Conservation (phyloP, 2,329 filamentous ascomycete species). For the Meredithiella fracta region DNA sequence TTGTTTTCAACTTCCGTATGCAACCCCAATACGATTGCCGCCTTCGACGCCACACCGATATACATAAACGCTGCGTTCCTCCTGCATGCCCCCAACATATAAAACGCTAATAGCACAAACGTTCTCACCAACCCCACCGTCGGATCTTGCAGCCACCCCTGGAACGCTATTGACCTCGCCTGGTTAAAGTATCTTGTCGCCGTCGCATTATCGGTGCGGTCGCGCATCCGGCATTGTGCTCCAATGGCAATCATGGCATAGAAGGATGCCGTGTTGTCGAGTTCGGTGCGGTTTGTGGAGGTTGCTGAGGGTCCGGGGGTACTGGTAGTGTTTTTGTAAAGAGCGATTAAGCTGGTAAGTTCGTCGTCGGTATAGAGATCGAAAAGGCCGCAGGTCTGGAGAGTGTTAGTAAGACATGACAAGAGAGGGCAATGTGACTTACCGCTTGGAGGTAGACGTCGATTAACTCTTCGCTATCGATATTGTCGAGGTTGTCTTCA, state of each 20-base stretch:
- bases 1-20: conserved; percentile 22
- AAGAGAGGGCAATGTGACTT: not conserved
- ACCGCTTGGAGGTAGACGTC: conserved; percentile 15
- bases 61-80: conserved; percentile 43
- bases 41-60: conserved; percentile 35
- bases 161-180: conserved; percentile 31
- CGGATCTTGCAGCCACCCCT: conserved; percentile 33
- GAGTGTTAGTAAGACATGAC: not conserved
- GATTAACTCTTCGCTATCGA: conserved; percentile 9
- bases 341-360: conserved; percentile 3
- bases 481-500: conserved; percentile 2
- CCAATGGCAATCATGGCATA: conserved; percentile 30
- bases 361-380: conserved; percentile 13
- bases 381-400: conserved; percentile 13
- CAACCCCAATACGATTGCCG: conserved; percentile 34
- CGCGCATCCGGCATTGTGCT: conserved; percentile 25
- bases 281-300: conserved; percentile 2
- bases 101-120: conserved; percentile 38
- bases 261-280: conserved; percentile 15
- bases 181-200: conserved; percentile 24
- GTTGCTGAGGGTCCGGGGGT: not conserved
- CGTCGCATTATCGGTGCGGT: conserved; percentile 16
- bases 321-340: not conserved
- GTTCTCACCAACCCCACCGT: conserved; percentile 32
- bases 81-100: conserved; percentile 39